These are phyloP conservation scores for Fusarium buharicum DNA, from an alignment of 2,329 filamentous ascomycete genomes.

Conservation along the genomic window DNA sequence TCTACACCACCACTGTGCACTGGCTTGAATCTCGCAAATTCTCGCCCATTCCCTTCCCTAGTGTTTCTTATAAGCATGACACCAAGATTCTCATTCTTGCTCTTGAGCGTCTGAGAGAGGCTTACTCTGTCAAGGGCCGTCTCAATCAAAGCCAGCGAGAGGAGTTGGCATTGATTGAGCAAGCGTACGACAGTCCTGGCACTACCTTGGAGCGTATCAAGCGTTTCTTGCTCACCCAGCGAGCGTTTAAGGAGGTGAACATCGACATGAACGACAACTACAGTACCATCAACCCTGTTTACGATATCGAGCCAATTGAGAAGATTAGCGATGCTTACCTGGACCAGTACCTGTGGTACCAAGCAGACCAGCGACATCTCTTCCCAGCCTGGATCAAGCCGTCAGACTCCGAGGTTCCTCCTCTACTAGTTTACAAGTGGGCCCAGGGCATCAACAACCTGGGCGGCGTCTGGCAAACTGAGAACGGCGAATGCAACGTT, in stretches of 20 bases:
- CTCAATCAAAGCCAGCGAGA: slow-evolving; percentile 98
- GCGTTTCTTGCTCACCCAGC: slow-evolving; percentile 93
- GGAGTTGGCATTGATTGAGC: slow-evolving; percentile 94
- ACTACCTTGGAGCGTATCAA: slow-evolving; percentile 97
- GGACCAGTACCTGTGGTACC: slow-evolving; percentile 99
- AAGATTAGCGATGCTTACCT: slow-evolving; percentile 99
- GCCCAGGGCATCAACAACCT: slow-evolving; percentile 99
- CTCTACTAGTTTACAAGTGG: slow-evolving; percentile 97
- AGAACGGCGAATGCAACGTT: slow-evolving; percentile 96
- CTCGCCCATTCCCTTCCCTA: slow-evolving; percentile 97
- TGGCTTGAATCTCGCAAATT: slow-evolving; percentile 99
- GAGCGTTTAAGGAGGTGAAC: slow-evolving; percentile 98
- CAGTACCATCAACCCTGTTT: slow-evolving; percentile 98
- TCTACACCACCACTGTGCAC: slow-evolving; percentile 98
- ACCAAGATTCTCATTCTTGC: slow-evolving; percentile 98
- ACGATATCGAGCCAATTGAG: slow-evolving; percentile 98
- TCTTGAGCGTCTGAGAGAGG: slow-evolving; percentile 89
- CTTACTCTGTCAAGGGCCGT: slow-evolving; percentile 96
- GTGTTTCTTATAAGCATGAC: slow-evolving; percentile 99
- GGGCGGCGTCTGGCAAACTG: slow-evolving; percentile 91
- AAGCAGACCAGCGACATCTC: slow-evolving; percentile 94
- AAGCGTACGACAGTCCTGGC: slow-evolving; percentile 97
- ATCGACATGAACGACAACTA: slow-evolving; percentile 99
- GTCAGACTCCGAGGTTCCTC: slow-evolving; percentile 96
- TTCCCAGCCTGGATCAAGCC: slow-evolving; percentile 99